Conservation (phyloP, 1,284 basidiomycete species). For the Mycena citricolor region DNA sequence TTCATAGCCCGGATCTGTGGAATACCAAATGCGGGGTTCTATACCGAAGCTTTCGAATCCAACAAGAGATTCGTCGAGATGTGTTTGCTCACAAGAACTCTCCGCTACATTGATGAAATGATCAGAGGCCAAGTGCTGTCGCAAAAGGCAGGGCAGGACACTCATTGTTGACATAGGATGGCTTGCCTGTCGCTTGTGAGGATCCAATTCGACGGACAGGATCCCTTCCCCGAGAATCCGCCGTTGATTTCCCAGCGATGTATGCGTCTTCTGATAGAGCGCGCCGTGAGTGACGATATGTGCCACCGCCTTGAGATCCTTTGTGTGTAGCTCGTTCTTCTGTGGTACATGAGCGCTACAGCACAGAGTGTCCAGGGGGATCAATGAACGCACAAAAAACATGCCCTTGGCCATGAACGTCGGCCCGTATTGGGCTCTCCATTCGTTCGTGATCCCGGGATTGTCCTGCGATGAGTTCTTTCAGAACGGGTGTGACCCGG, state of each 20-base stretch:
- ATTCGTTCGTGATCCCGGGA: background rate
- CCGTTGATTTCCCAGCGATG: background rate
- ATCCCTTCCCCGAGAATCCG: slow-evolving; percentile 15
- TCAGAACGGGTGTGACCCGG: background rate
- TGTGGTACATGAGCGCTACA: background rate
- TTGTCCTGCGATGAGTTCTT: slow-evolving; percentile 2
- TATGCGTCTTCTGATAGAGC: slow-evolving; percentile 5
- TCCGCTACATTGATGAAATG: slow-evolving; percentile 35
- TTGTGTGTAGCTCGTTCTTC: slow-evolving; percentile 15
- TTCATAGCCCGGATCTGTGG: slow-evolving; percentile 21
- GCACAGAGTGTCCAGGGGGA: background rate
- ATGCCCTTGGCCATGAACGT: slow-evolving; percentile 10
- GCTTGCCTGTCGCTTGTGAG: slow-evolving; percentile 50
- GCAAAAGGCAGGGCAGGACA: background rate
- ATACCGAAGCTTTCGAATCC: background rate
- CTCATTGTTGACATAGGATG: background rate
- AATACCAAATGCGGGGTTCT: slow-evolving; percentile 23
- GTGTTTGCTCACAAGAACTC: background rate
- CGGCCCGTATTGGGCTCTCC: slow-evolving; percentile 6
- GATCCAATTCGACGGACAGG: slow-evolving; percentile 26
- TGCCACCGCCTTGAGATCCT: slow-evolving; percentile 22
- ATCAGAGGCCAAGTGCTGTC: slow-evolving; percentile 46
- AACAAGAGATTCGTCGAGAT: background rate
- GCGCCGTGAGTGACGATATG: slow-evolving; percentile 8
- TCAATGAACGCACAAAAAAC: slow-evolving; percentile 3